Evolutionary conservation across 257 asterid genomes (phyloP).

Genomic region (Schizonepeta tenuifolia): DNA sequence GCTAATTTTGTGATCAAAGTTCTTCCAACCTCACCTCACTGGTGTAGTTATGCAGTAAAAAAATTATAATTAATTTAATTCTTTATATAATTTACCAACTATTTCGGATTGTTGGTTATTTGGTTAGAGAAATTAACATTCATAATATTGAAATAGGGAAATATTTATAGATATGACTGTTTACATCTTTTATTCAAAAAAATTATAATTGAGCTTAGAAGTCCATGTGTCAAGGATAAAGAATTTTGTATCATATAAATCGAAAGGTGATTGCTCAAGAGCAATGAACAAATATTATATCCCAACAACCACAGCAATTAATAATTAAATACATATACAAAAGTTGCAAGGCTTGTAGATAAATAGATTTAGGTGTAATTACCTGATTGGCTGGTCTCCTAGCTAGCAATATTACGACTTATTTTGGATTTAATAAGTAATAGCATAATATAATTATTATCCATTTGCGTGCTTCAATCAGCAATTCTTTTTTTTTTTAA

Average conservation of each 20-base stretch:
- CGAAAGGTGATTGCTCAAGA: conserved; percentile 31
- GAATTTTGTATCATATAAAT: conserved; percentile 10
- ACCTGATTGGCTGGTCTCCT: conserved; percentile 28
- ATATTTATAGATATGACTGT: not conserved
- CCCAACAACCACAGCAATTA: conserved; percentile 31
- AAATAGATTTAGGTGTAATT: conserved; percentile 26
- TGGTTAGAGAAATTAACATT: too few relatives aligned
- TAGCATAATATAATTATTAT: conserved; percentile 6
- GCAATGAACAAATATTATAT: conserved; percentile 27
- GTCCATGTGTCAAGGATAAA: conserved; percentile 19
- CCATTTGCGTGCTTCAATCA: conserved; percentile 19
- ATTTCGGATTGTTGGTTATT: too few relatives aligned
- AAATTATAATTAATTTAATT: not conserved
- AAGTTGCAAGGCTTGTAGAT: not conserved
- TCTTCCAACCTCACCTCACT: not conserved
- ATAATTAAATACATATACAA: not conserved
- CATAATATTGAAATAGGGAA: not conserved
- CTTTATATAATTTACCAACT: not conserved
- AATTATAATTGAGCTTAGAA: not conserved
- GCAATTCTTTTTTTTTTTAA: not conserved
- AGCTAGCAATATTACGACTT: not conserved
- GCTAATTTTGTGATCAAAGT: not conserved
- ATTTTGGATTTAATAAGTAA: not conserved
- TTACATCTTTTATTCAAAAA: not conserved
- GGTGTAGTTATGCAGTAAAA: not conserved